phyloP scores from a whole-genome alignment of 2,329 filamentous ascomycete genomes.

The Neospermospora avenae region DNA sequence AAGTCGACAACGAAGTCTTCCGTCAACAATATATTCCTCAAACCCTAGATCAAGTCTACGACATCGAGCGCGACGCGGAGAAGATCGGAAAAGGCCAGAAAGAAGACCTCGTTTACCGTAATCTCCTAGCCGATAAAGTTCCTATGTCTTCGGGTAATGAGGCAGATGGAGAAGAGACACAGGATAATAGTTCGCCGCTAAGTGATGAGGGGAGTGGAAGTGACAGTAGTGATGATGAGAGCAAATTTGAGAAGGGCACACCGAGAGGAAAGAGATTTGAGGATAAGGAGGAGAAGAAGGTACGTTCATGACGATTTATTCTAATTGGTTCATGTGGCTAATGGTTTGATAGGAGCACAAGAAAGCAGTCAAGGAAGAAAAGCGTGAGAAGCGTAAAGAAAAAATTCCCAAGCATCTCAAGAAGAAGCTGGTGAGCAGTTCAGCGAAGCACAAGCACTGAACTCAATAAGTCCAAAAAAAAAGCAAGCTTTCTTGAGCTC shows the following conservation, averaged over 20 bases:
- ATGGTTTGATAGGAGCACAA: conserved; percentile 62
- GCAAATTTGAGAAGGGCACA: conserved; percentile 58
- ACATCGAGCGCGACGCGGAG: conserved; percentile 86
- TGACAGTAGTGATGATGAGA: conserved; percentile 48
- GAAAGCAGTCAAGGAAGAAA: conserved; percentile 87
- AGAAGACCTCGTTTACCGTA: conserved; percentile 77
- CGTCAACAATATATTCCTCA: conserved; percentile 95
- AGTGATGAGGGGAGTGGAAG: conserved; percentile 42
- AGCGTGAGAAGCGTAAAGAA: conserved; percentile 85
- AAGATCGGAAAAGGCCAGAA: conserved; percentile 71
- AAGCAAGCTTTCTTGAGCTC: conserved; percentile 2
- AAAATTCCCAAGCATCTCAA: conserved; percentile 98
- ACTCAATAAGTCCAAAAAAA: conserved; percentile 13
- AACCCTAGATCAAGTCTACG: conserved; percentile 92
- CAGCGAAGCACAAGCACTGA: conserved; percentile 35
- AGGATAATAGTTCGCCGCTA: conserved; percentile 39
- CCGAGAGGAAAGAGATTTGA: conserved; percentile 83
- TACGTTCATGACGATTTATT: conserved; percentile 33
- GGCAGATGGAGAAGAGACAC: conserved; percentile 39
- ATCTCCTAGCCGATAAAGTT: conserved; percentile 72
- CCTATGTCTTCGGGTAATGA: conserved; percentile 40
- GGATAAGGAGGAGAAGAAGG: conserved; percentile 86
- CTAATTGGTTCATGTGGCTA: background rate
- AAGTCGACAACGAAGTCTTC: conserved; percentile 89
- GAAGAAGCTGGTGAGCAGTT: conserved; percentile 72